Conservation (phyloP, 345 rosid species). For the Turnera subulata region DNA sequence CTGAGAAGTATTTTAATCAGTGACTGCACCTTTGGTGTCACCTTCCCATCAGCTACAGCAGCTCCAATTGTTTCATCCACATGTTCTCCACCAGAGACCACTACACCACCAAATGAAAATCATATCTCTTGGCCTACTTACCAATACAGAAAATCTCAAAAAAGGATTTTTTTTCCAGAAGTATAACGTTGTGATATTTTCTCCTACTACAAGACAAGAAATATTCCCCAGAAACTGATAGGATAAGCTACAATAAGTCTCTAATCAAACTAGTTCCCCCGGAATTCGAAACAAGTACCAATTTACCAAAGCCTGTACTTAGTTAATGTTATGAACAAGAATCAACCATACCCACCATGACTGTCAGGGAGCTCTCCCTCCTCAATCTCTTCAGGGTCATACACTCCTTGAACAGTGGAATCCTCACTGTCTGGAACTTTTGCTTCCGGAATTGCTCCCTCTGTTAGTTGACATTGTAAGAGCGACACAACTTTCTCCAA, state of each 20-base stretch:
- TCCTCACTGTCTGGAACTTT: slow-evolving; percentile 36
- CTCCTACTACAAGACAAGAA: too few relatives aligned
- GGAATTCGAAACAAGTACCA: neutral
- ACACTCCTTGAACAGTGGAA: slow-evolving; percentile 28
- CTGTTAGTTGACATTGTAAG: slow-evolving; percentile 77
- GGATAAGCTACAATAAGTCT: neutral
- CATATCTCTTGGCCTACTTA: slow-evolving; percentile 2
- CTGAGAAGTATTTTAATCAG: slow-evolving; percentile 74
- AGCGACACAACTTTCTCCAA: slow-evolving; percentile 71
- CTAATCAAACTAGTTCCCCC: neutral
- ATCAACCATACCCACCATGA: slow-evolving; percentile 53
- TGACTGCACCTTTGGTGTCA: slow-evolving; percentile 96
- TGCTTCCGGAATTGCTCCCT: slow-evolving; percentile 74
- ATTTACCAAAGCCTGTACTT: neutral
- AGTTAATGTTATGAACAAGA: slow-evolving; percentile 2
- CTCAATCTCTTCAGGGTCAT: slow-evolving; percentile 65
- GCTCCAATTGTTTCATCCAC: slow-evolving; percentile 93
- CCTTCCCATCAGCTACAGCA: slow-evolving; percentile 99
- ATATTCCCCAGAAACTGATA: neutral
- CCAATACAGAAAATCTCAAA: neutral
- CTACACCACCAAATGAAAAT: slow-evolving; percentile 33
- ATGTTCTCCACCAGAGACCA: slow-evolving; percentile 96
- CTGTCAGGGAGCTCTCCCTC: slow-evolving; percentile 97
- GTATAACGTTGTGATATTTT: too few relatives aligned
- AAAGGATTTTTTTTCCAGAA: too few relatives aligned